Conservation (phyloP, 805 yeast species). For the Cephaloascus albidus region DNA sequence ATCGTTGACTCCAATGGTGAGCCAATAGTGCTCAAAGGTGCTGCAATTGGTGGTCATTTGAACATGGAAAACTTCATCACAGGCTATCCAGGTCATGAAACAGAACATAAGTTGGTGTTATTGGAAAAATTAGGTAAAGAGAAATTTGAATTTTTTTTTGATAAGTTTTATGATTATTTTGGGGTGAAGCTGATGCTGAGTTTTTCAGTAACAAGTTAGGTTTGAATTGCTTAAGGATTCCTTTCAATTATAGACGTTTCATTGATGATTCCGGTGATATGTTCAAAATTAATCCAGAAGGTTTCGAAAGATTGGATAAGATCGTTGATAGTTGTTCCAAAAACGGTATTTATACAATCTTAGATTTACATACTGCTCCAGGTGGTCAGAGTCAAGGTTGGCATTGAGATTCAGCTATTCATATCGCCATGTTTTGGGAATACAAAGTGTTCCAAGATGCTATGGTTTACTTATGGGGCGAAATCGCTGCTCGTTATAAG, state of each 20-base stretch:
- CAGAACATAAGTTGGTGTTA: constrained; percentile 22
- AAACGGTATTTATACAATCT: constrained; percentile 22
- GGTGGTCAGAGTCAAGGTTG: constrained; percentile 30
- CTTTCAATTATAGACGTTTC: constrained; percentile 26
- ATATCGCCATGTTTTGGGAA: constrained; percentile 24
- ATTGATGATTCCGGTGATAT: constrained; percentile 23
- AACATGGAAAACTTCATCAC: constrained; percentile 31
- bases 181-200: constrained; percentile 24
- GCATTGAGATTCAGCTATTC: constrained; percentile 25
- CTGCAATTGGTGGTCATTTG: constrained; percentile 26
- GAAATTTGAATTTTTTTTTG: constrained; percentile 23
- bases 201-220: constrained; percentile 18
- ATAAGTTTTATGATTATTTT: constrained; percentile 26
- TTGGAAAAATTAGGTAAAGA: constrained; percentile 18
- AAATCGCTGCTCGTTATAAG: constrained; percentile 20
- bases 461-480: constrained; percentile 20
- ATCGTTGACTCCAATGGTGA: constrained; percentile 18
- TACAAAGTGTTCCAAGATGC: constrained; percentile 25
- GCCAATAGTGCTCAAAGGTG: constrained; percentile 20
- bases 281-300: constrained; percentile 17
- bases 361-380: constrained; percentile 24
- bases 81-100: constrained; percentile 28
- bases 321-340: constrained; percentile 20
- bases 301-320: constrained; percentile 20
- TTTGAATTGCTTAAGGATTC: constrained; percentile 24